Conservation (phyloP, 805 yeast genomes). For the Candida loeiensis region DNA sequence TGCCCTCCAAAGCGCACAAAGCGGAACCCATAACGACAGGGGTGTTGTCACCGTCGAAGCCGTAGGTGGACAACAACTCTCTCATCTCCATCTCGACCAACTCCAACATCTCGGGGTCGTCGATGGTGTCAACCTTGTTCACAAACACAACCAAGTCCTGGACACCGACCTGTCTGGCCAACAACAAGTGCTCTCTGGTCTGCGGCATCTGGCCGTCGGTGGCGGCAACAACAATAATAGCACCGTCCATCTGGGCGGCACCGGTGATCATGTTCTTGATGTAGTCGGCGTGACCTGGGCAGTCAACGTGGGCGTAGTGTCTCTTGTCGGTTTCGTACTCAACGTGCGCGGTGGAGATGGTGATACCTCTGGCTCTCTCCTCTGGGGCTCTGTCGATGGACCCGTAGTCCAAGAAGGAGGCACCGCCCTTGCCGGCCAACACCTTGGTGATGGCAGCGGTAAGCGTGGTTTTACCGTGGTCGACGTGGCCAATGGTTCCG, state of each 20-base stretch:
- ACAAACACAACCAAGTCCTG: conserved; percentile 96
- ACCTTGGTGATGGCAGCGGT: conserved; percentile 99
- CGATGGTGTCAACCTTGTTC: conserved; percentile 96
- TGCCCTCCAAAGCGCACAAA: conserved; percentile 88
- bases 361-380: conserved; percentile 99
- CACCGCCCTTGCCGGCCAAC: conserved; percentile 83
- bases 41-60: conserved; percentile 96
- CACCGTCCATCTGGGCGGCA: conserved; percentile 99
- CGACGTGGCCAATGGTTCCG: conserved; percentile 99
- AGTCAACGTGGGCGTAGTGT: conserved; percentile 97
- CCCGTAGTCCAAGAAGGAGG: conserved; percentile 87
- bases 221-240: conserved; percentile 98
- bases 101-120: conserved; percentile 98
- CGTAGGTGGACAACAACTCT: conserved; percentile 84
- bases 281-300: conserved; percentile 99
- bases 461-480: conserved; percentile 97
- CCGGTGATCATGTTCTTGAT: conserved; percentile 99
- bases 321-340: conserved; percentile 93
- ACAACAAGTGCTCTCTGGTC: conserved; percentile 96
- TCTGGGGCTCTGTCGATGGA: conserved; percentile 97
- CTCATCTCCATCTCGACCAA: conserved; percentile 99
- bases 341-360: conserved; percentile 96
- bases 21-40: conserved; percentile 99
- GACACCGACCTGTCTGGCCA: conserved; percentile 99
- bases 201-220: conserved; percentile 99